phyloP scores from a whole-genome alignment of 2,329 filamentous ascomycete genomes.

The Blastomyces gilchristii region DNA sequence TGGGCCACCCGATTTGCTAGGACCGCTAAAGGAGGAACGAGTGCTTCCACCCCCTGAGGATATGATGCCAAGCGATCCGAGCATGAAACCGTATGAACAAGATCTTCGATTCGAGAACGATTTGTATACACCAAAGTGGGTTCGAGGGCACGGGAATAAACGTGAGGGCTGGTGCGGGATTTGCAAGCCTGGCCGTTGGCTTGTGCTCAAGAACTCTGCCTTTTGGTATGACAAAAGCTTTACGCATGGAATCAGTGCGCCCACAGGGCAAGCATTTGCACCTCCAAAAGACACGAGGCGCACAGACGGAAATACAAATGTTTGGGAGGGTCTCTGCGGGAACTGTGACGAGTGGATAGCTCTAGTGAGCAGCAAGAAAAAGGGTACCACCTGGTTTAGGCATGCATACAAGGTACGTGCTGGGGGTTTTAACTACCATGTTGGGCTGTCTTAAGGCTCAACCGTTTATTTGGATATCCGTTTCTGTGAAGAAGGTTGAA shows the following conservation, averaged over 20 bases:
- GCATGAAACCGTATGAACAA: conserved; percentile 67
- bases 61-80: conserved; percentile 68
- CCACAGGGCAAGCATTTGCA: conserved; percentile 68
- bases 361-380: conserved; percentile 64
- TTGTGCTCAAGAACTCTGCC: conserved; percentile 79
- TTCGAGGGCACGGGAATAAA: conserved; percentile 76
- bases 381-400: conserved; percentile 84
- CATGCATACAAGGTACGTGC: conserved; percentile 70
- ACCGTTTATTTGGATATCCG: neutral
- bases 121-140: conserved; percentile 73
- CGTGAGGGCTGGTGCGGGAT: conserved; percentile 84
- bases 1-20: conserved; percentile 67
- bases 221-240: conserved; percentile 94
- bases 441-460: neutral
- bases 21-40: conserved; percentile 63
- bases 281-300: conserved; percentile 64
- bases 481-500: conserved; percentile 9
- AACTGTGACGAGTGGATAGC: conserved; percentile 27
- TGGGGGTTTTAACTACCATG: conserved; percentile 2
- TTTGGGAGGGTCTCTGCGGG: conserved; percentile 31
- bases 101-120: conserved; percentile 70
- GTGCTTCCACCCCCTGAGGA: conserved; percentile 65
- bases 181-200: conserved; percentile 76
- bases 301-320: conserved; percentile 63
- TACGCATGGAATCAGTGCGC: conserved; percentile 74